These are phyloP conservation scores for Pyrenophora teres DNA, from an alignment of 2,329 filamentous ascomycete species.

Conservation along the genomic window DNA sequence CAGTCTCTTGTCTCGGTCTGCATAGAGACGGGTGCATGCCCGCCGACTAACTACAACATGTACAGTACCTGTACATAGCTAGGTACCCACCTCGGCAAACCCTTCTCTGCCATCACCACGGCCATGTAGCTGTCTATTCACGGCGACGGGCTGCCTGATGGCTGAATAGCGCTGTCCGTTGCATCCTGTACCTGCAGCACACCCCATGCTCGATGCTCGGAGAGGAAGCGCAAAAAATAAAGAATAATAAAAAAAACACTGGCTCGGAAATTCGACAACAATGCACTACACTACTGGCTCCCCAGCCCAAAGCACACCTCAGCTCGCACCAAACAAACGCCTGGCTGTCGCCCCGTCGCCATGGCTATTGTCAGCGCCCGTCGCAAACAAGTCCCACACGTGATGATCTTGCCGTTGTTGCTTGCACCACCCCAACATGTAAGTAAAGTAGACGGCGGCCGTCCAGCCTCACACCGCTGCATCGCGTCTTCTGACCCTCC, in stretches of 20 bases:
- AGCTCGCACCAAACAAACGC: conserved; percentile 8
- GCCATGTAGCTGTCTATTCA: too few species aligned
- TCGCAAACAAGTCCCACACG: neutral
- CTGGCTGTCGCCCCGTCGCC: neutral
- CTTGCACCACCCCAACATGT: neutral
- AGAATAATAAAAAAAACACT: neutral
- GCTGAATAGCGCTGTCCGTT: neutral
- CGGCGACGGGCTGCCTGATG: too few species aligned
- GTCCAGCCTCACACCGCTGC: conserved; percentile 17
- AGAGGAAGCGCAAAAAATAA: conserved; percentile 1
- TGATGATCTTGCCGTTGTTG: conserved; percentile 3
- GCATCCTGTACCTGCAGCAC: conserved; percentile 15
- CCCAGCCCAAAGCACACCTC: neutral
- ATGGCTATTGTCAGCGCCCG: neutral
- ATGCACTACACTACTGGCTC: neutral
- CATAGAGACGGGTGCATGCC: neutral
- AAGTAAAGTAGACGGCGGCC: too few species aligned
- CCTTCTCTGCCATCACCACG: too few species aligned
- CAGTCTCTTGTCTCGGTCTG: neutral
- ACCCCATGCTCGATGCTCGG: conserved; percentile 9
- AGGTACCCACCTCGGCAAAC: too few species aligned
- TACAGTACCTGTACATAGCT: too few species aligned
- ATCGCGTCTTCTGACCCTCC: too few species aligned
- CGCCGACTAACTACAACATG: too few species aligned
- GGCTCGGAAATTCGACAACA: conserved; percentile 13